phyloP scores from a whole-genome alignment of 352 stramenopile species.

The Globisporangium okanoganense region DNA sequence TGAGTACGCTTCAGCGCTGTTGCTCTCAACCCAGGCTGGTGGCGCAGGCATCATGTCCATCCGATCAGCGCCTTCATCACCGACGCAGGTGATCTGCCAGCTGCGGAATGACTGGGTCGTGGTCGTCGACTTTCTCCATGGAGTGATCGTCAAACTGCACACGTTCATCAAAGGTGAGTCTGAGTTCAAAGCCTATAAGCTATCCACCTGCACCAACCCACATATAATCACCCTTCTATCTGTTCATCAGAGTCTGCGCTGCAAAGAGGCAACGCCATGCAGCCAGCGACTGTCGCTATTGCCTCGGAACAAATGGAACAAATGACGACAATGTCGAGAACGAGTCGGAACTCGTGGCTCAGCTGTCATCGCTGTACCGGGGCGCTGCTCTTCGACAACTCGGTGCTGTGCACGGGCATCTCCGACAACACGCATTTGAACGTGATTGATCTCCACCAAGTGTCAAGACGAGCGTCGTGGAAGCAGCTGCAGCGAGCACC shows the following conservation, averaged over 20 bases:
- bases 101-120: constrained; percentile 74
- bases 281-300: constrained; percentile 31
- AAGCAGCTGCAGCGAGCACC: neutral
- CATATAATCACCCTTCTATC: too few relatives aligned
- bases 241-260: neutral
- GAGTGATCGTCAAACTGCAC: constrained; percentile 46
- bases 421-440: constrained; percentile 35
- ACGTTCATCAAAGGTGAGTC: constrained; percentile 45
- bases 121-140: constrained; percentile 39
- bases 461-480: constrained; percentile 12
- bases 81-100: constrained; percentile 51
- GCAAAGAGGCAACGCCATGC: constrained; percentile 19
- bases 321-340: neutral
- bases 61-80: constrained; percentile 26
- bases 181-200: neutral
- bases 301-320: constrained; percentile 21
- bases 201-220: neutral
- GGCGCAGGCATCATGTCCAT: constrained; percentile 39
- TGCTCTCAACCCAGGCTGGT: constrained; percentile 25
- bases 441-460: constrained; percentile 48
- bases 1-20: constrained; percentile 15
- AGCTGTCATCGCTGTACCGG: constrained; percentile 44
- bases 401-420: constrained; percentile 47
- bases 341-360: constrained; percentile 45
- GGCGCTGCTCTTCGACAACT: constrained; percentile 43